phyloP scores from a whole-genome alignment of 2,329 filamentous ascomycete genomes.

The Herpomyces periplanetae region DNA sequence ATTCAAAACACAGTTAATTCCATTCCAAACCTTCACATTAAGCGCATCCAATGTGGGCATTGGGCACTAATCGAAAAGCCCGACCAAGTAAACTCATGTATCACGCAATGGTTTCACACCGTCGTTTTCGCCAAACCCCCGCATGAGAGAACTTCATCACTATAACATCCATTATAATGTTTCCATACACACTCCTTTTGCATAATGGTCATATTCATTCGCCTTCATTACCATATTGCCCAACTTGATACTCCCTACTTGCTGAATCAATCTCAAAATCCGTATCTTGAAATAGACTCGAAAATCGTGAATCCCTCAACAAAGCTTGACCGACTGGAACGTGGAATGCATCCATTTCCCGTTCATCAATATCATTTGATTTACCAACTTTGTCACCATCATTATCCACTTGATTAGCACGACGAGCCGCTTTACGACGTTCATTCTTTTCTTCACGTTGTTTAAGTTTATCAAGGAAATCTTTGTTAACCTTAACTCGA shows the following conservation, averaged over 20 bases:
- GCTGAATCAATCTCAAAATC: conserved; percentile 72
- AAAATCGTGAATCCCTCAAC: conserved; percentile 54
- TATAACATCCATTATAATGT: too few relatives aligned
- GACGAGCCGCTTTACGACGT: conserved; percentile 9
- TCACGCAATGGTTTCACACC: too few relatives aligned
- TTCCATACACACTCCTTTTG: too few relatives aligned
- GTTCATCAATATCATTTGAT: conserved; percentile 2
- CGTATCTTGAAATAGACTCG: conserved; percentile 54
- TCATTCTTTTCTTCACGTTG: conserved; percentile 27
- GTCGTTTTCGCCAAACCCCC: too few relatives aligned
- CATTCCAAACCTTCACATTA: too few relatives aligned
- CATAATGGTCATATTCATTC: too few relatives aligned
- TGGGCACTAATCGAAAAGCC: too few relatives aligned
- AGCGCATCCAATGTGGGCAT: too few relatives aligned
- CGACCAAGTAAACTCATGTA: too few relatives aligned
- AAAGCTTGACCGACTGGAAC: conserved; percentile 15
- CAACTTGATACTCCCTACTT: conserved; percentile 54
- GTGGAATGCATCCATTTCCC: conserved; percentile 3
- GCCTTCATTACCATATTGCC: too few relatives aligned
- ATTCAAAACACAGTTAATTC: too few relatives aligned
- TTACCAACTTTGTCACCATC: conserved; percentile 11
- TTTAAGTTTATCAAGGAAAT: conserved; percentile 18
- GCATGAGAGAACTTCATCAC: too few relatives aligned
- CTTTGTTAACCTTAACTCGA: conserved; percentile 52
- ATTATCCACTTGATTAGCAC: conserved; percentile 17